A percentile compares a stretch with the other conserved stretches of the same genome.
Evolutionary conservation across 257 asterid genomes (phyloP).

Genomic region (Solanum bulbocastanum): DNA sequence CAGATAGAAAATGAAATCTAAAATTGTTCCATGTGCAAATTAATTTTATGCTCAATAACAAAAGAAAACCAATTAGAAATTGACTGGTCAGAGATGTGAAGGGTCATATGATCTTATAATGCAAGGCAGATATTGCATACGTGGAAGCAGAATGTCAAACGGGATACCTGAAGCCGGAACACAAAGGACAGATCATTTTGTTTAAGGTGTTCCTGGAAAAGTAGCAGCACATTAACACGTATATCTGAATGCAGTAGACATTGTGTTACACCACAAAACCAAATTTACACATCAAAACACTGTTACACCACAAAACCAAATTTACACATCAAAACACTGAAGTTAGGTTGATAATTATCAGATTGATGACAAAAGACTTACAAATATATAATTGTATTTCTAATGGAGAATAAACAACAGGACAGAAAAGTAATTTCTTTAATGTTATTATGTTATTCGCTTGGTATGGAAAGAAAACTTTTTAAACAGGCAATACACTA

Average conservation of each 20-base stretch:
- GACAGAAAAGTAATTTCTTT: not conserved
- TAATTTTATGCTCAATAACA: not conserved
- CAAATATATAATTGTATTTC: not conserved
- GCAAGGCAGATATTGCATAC: not conserved
- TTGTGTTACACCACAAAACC: not conserved
- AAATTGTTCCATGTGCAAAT: not conserved
- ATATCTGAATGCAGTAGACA: not conserved
- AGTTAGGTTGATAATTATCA: not conserved
- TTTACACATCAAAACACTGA: not conserved
- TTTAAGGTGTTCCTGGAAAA: constrained; percentile 86
- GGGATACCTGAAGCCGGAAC: constrained; percentile 89
- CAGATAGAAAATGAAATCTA: not conserved
- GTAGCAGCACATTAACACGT: constrained; percentile 13
- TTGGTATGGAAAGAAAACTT: not conserved
- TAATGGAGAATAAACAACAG: not conserved
- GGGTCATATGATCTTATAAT: not conserved
- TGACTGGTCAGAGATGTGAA: not conserved
- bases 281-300: not conserved
- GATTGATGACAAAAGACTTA: not conserved
- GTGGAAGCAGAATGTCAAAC: not conserved
- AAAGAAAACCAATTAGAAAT: not conserved
- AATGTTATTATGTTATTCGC: not conserved
- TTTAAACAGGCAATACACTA: not conserved
- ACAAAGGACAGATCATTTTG: constrained; percentile 96
- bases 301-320: not conserved